These are phyloP conservation scores for Cordyceps pruinosa DNA, from an alignment of 2,329 filamentous ascomycete species.

Conservation along the genomic window DNA sequence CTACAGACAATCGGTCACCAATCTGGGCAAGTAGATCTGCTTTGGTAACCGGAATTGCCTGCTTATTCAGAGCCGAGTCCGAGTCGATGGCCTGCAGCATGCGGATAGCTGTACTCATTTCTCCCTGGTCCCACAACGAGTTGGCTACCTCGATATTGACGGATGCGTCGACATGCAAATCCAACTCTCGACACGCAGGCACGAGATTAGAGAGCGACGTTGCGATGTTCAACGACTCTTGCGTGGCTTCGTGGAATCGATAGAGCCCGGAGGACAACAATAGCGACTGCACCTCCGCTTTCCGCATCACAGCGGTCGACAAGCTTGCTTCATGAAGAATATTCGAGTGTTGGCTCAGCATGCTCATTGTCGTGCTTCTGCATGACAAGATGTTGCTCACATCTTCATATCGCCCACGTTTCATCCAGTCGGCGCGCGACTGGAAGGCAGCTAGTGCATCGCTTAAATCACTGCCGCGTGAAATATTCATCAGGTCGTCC, in stretches of 20 bases:
- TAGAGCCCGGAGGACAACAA: constrained; percentile 68
- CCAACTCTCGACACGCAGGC: constrained; percentile 59
- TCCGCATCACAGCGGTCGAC: constrained; percentile 54
- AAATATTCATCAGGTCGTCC: constrained; percentile 64
- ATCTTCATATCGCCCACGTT: constrained; percentile 70
- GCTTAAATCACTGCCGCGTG: constrained; percentile 53
- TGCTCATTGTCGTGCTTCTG: constrained; percentile 74
- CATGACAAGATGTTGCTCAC: constrained; percentile 75
- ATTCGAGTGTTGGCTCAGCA: constrained; percentile 63
- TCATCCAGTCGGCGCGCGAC: constrained; percentile 69
- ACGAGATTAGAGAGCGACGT: constrained; percentile 77
- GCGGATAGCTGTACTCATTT: constrained; percentile 79
- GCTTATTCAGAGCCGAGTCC: constrained; percentile 54
- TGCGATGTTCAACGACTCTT: constrained; percentile 80
- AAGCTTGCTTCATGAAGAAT: constrained; percentile 56
- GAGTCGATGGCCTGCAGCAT: constrained; percentile 71
- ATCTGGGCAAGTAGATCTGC: constrained; percentile 81
- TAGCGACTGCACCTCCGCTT: constrained; percentile 71
- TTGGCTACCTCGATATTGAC: constrained; percentile 78
- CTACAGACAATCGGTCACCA: constrained; percentile 82
- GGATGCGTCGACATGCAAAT: constrained; percentile 68
- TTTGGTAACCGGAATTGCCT: constrained; percentile 64
- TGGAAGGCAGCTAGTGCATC: constrained; percentile 58
- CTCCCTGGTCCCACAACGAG: constrained; percentile 89
- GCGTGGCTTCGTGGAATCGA: constrained; percentile 70